Percentiles rank a stretch among this genome's conserved stretches.
Conservation (phyloP, 2,329 filamentous ascomycete species). For the Trichoderma guizhouense region DNA sequence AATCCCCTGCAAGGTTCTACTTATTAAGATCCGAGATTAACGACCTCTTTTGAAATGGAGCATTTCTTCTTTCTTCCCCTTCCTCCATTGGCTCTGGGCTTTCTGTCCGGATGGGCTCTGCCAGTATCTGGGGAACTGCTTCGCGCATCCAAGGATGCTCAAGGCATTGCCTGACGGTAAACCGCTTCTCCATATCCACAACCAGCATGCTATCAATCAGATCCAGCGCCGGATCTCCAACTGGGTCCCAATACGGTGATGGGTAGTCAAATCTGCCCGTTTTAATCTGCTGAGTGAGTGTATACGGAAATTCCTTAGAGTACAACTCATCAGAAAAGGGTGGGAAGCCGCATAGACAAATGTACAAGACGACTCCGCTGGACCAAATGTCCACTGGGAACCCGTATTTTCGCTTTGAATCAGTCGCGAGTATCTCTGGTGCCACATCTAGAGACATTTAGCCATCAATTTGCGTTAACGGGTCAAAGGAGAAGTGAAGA, state of each 20-base stretch:
- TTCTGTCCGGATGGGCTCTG: background rate
- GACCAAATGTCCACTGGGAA: conserved; percentile 83
- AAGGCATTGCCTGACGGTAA: conserved; percentile 85
- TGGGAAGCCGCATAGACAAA: conserved; percentile 78
- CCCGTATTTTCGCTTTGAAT: conserved; percentile 64
- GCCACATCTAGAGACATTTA: background rate
- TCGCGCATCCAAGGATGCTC: conserved; percentile 71
- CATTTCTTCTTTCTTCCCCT: background rate
- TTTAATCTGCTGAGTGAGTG: conserved; percentile 72
- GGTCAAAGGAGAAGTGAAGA: background rate
- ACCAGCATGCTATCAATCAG: conserved; percentile 94
- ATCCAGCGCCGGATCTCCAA: conserved; percentile 66
- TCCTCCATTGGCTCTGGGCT: background rate
- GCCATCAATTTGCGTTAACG: background rate
- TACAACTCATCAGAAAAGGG: conserved; percentile 85
- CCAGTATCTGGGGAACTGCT: background rate
- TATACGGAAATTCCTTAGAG: conserved; percentile 71
- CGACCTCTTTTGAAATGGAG: background rate
- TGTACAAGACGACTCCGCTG: conserved; percentile 80
- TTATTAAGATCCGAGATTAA: background rate
- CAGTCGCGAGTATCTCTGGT: conserved; percentile 67
- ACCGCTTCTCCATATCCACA: conserved; percentile 78
- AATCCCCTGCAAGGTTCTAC: background rate
- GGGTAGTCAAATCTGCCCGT: conserved; percentile 83
- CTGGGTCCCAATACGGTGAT: conserved; percentile 86